Base-by-base conservation (phyloP, 1,284 basidiomycete species). In the Irpex rosettiformis region DNA sequence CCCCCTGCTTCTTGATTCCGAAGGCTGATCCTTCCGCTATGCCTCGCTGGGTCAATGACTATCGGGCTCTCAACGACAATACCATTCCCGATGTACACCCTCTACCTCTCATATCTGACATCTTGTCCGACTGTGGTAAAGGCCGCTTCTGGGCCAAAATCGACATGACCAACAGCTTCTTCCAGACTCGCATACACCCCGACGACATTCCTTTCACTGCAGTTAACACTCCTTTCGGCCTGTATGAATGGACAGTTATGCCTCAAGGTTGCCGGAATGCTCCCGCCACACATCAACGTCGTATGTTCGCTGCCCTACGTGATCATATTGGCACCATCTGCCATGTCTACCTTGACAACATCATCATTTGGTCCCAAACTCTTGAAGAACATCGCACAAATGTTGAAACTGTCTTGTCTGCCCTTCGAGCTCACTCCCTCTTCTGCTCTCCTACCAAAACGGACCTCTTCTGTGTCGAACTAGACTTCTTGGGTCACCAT, bases 81-180 rank as follows among this genome's bases (percentile, higher is more conserved):
- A 77, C 74, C 0, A 57, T 76, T 0, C 67, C 64, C 0, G 73
- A 78, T 51, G 64, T 64, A 3, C 68, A 69, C 33, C 75, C 76
- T 0, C 62, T 80, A 1, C 78, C 73, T 0, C 64, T 68, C 0
- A 70, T 79, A 2, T 63, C 43, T 21, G 57, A 53, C 3, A 54
- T 53, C 21, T 40, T 58, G 5, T 11, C n/a, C 11, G 8, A 57
- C 28, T 70, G 70, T 48, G 69, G 62, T 62, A 69, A 68, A 51
- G 73, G 71, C 0, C 69, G 67, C 43, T 64, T 73, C 16, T 77
- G 68, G 67, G 69, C 57, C 0, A 75, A 70, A 33, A 64, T 79
- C 0, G 75, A 79, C 58, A 75, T 79, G 71, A 79, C 76, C 0
- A 73, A 78, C 57, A 65, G 68, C 0, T 79, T 78, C 60, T 78